Percentiles rank a stretch among this genome's conserved stretches.
Evolutionary conservation across 2,329 filamentous ascomycete species (phyloP).

Genomic region (Metarhizium humberi): DNA sequence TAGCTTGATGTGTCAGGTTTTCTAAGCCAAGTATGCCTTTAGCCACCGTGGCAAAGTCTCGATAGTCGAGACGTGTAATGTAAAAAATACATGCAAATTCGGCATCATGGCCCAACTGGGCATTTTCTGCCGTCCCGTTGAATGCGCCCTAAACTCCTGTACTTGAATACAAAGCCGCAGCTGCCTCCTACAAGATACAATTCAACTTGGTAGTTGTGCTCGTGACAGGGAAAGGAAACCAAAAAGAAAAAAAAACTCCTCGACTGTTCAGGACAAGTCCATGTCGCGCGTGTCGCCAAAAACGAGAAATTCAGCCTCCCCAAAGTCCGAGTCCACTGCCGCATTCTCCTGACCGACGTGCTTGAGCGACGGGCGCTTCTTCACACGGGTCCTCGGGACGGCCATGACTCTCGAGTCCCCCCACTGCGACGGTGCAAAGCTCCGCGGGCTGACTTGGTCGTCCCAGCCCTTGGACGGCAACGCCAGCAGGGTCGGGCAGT

Average conservation of each 20-base stretch:
- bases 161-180: background rate
- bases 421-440: slow-evolving; percentile 26
- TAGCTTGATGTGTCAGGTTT: slow-evolving; percentile 11
- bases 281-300: slow-evolving; percentile 32
- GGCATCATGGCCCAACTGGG: background rate
- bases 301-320: slow-evolving; percentile 58
- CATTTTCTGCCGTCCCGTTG: background rate
- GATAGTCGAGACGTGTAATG: background rate
- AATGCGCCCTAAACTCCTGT: background rate
- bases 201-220: background rate
- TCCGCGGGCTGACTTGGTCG: slow-evolving; percentile 30
- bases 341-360: slow-evolving; percentile 37
- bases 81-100: background rate
- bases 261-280: slow-evolving; percentile 15
- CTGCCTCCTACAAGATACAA: background rate
- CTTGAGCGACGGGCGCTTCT: slow-evolving; percentile 14
- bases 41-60: background rate
- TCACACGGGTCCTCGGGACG: slow-evolving; percentile 28
- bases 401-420: slow-evolving; percentile 38
- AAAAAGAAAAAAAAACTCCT: background rate
- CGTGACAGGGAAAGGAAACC: background rate
- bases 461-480: slow-evolving; percentile 19
- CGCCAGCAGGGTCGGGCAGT: slow-evolving; percentile 3
- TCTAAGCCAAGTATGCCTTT: background rate
- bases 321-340: slow-evolving; percentile 47